Percentiles rank a stretch among this genome's conserved stretches.
Conservation (phyloP, 345 rosid genomes). For the Bretschneidera sinensis region DNA sequence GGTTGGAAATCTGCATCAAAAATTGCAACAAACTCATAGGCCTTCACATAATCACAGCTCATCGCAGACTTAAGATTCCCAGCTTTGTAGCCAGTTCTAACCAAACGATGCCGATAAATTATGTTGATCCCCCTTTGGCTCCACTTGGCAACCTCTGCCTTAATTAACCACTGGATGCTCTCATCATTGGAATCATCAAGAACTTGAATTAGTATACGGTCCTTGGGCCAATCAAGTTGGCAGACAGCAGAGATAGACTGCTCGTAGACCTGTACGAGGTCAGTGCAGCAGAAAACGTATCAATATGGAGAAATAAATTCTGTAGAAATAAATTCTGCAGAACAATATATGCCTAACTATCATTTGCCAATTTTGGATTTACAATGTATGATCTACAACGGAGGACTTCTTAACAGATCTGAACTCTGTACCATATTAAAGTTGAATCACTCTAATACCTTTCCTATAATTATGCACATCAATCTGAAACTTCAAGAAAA, state of each 20-base stretch:
- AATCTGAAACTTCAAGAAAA: no score
- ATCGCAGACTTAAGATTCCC: conserved; percentile 89
- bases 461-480: no score
- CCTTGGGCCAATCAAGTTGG: conserved; percentile 85
- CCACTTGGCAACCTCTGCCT: conserved; percentile 63
- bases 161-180: conserved; percentile 59
- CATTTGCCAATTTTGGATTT: background rate
- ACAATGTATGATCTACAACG: background rate
- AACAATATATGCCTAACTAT: no score
- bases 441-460: background rate
- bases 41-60: conserved; percentile 69
- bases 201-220: conserved; percentile 60
- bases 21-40: conserved; percentile 78
- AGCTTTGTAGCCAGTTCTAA: conserved; percentile 85
- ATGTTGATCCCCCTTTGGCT: conserved; percentile 66
- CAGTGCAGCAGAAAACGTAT: conserved; percentile 4
- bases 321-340: no score
- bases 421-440: background rate
- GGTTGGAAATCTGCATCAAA: conserved; percentile 90
- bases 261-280: conserved; percentile 55
- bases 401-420: background rate
- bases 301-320: conserved; percentile 9
- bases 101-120: conserved; percentile 62
- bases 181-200: conserved; percentile 77
- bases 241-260: conserved; percentile 84